Conservation (phyloP, 2,329 filamentous ascomycete genomes). For the Aspergillus pseudoviridinutans region DNA sequence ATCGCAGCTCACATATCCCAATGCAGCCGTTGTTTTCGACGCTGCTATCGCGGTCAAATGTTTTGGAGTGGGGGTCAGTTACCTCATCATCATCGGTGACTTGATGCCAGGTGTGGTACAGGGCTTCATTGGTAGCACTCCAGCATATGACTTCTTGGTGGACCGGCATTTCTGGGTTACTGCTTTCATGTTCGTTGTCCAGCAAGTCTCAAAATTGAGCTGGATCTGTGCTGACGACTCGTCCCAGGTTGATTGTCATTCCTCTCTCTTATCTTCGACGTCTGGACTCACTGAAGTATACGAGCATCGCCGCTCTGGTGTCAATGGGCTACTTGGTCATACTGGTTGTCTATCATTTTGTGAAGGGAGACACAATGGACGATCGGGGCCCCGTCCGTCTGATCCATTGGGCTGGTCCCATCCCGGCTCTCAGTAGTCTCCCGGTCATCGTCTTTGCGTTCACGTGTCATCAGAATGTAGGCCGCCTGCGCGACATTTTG, state of each 20-base stretch:
- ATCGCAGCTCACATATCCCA: slow-evolving; percentile 94
- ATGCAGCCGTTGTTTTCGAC: slow-evolving; percentile 92
- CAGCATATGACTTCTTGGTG: slow-evolving; percentile 67
- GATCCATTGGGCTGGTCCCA: slow-evolving; percentile 72
- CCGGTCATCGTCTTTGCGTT: slow-evolving; percentile 99
- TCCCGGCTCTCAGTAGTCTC: slow-evolving; percentile 77
- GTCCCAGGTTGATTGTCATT: slow-evolving; percentile 74
- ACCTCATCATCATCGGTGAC: slow-evolving; percentile 97
- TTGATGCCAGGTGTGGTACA: slow-evolving; percentile 91
- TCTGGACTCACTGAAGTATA: slow-evolving; percentile 95
- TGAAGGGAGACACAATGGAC: slow-evolving; percentile 68
- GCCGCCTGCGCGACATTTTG: slow-evolving; percentile 21
- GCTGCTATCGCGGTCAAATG: slow-evolving; percentile 95
- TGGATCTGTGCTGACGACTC: slow-evolving; percentile 12
- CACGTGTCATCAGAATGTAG: slow-evolving; percentile 94
- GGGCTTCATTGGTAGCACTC: slow-evolving; percentile 67
- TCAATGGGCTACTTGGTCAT: slow-evolving; percentile 94
- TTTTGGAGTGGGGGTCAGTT: slow-evolving; percentile 94
- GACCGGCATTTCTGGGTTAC: slow-evolving; percentile 98
- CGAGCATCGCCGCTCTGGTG: slow-evolving; percentile 82
- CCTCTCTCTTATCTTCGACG: slow-evolving; percentile 87
- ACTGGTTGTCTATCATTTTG: slow-evolving; percentile 88
- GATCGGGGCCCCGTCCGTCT: slow-evolving; percentile 71
- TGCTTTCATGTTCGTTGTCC: slow-evolving; percentile 69
- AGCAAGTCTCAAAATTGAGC: neutral